Base-by-base conservation (phyloP, 2,329 filamentous ascomycete species). In the Diplodia corticola region DNA sequence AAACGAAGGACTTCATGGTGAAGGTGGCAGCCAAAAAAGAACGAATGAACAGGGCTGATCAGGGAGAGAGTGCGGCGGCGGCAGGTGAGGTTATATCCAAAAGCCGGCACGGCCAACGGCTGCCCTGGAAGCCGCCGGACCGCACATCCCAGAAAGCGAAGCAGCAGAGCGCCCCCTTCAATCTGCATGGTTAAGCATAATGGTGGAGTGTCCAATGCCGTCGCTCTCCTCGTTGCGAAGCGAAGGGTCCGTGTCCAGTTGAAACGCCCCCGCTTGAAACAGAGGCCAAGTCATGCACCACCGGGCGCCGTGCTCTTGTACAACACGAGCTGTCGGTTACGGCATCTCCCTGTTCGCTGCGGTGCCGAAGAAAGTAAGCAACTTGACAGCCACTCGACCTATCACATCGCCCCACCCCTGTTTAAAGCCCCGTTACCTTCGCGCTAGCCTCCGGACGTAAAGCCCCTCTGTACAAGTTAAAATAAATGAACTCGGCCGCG, bases 141-240 rank as follows among this genome's bases (percentile, higher is more conserved):
- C 57, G 57, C 57, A 61, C 44, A 61, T 61, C 57, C 57, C 57
- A 61, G 57, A 20, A 61, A 15, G 26, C 57, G 44, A 35, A 37
- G 50, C 6, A 53, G 50, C 50, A 28, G 17, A 35, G 28, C 40
- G 44, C 22, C 57, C 44, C 57, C 37, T 49, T 30, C 28, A 61
- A 61, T 61, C 57, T 61, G 28, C 12, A 5, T 46, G 44, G 57
- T 61, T 61, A 61, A 61, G 57, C 57, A 61, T 50, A 61, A 61
- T 12, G 24, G 35, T 49, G 35, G 44, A 61, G 57, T 61, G 57
- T 50, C 33, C 9, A 61, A 50, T 46, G 5, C 20, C 57, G 33
- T 26, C 57, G 17, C 57, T 17, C 44, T 61, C 44, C 6, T 28
- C 7, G 17, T 24, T 35, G 44, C 57, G 57, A 61, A 49, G 57